phyloP scores from a whole-genome alignment of 2,329 filamentous ascomycete species.

The Cercospora janseana region DNA sequence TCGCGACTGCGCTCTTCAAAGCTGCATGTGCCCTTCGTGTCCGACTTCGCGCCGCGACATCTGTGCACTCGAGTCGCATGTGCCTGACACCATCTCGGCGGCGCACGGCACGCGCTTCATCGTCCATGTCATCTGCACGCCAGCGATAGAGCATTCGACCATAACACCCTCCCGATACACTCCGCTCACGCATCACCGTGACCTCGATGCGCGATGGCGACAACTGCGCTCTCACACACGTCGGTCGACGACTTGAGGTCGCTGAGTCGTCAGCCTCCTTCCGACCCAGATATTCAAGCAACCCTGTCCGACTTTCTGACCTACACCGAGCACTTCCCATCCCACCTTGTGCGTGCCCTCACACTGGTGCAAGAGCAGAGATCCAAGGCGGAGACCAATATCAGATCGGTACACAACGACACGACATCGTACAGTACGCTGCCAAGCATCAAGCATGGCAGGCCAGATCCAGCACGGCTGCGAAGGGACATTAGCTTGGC shows the following conservation, averaged over 20 bases:
- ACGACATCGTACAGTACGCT: slow-evolving; percentile 51
- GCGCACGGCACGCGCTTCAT: no score
- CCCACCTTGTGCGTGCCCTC: slow-evolving; percentile 62
- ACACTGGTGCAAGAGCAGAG: slow-evolving; percentile 59
- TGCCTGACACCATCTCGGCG: no score
- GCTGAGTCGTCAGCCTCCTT: slow-evolving; percentile 35
- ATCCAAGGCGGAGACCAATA: slow-evolving; percentile 43
- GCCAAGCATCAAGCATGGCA: slow-evolving; percentile 49
- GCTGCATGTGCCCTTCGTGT: no score
- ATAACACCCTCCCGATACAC: no score
- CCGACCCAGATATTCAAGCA: slow-evolving; percentile 63
- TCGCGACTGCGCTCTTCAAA: slow-evolving; percentile 12
- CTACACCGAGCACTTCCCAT: slow-evolving; percentile 67
- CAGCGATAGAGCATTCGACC: no score
- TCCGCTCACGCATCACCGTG: no score
- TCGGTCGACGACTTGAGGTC: slow-evolving; percentile 34
- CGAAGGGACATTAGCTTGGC: slow-evolving; percentile 58
- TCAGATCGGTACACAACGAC: slow-evolving; percentile 49
- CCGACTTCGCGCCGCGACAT: no score
- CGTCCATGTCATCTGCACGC: no score
- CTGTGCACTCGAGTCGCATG: no score
- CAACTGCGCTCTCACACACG: slow-evolving; percentile 25
- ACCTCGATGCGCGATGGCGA: slow-evolving; percentile 26
- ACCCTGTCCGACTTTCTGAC: slow-evolving; percentile 67
- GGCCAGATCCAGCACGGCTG: slow-evolving; percentile 53